Evolutionary conservation across 331 rosid genomes (phyloP).

Genomic region (Quercus lobata): DNA sequence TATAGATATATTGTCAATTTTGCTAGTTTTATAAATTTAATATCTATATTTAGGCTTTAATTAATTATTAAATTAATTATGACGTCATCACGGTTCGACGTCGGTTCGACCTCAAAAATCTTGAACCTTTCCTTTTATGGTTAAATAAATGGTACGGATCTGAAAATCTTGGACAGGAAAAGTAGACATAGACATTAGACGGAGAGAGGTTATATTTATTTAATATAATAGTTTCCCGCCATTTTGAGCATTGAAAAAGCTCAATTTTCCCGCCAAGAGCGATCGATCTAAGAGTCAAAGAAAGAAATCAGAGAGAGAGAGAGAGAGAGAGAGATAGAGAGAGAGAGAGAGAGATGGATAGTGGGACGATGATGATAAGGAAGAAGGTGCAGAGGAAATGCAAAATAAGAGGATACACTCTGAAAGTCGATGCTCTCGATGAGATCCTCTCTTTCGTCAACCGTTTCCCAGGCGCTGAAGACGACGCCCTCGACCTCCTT

Average conservation of each 20-base stretch:
- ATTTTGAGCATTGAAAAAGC: slow-evolving; percentile 1
- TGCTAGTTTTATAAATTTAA: no score
- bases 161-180: no score
- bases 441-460: slow-evolving; percentile 70
- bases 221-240: slow-evolving; percentile 24
- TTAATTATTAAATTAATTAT: no score
- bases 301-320: neutral
- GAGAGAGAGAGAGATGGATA: slow-evolving; percentile 35
- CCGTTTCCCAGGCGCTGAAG: slow-evolving; percentile 44
- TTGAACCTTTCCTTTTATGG: no score
- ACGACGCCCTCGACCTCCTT: slow-evolving; percentile 68
- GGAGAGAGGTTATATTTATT: no score
- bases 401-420: slow-evolving; percentile 68
- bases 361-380: slow-evolving; percentile 34
- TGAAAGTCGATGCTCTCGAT: slow-evolving; percentile 65
- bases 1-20: no score
- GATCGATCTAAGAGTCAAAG: neutral
- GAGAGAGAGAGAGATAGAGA: slow-evolving; percentile 14
- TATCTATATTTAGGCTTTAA: no score
- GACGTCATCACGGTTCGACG: no score
- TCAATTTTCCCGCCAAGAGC: slow-evolving; percentile 44
- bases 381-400: slow-evolving; percentile 68
- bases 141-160: accelerated
- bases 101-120: accelerated
- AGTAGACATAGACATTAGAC: no score